Base-by-base conservation (phyloP, 2,329 filamentous ascomycete genomes). In the Diaporthe humulicola region DNA sequence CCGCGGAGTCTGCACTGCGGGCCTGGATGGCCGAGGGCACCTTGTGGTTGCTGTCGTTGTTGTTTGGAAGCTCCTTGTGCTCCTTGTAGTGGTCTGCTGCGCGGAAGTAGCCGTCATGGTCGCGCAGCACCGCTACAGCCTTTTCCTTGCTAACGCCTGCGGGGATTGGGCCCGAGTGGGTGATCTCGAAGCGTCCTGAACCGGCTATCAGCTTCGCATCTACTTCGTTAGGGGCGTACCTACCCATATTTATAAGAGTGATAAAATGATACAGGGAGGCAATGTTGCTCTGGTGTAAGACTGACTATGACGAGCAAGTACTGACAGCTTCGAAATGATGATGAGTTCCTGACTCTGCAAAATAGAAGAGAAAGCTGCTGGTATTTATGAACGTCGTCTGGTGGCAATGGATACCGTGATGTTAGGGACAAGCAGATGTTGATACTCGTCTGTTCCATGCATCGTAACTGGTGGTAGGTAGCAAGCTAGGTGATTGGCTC, bases 21-120 rank as follows among this genome's bases (percentile, higher is more conserved):
- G 52, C 15, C 52, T 71, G 52, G 40, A 60, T 42, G 6, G 25
- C 69, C 8, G 69, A 42, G 5, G 54, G 69, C 19, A 67, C 22
- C 30, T 67, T 50, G 45, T 67, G 61, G 28, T 67, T 30, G 19
- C 19, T 15, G 42, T 45, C 61, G 64, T 30, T 22, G 64, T 52
- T 22, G 30, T 15, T 19, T 2, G 64, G 64, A 1, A 38, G 30
- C 45, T 52, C 45, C 30, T 67, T 71, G 69, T 58, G 69, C 30
- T 60, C 54, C 30, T 48, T 42, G 40, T 58, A 71, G 69, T 71
- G 69, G 15, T 71, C 69, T 45, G 69, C 50, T 6, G 69, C 56
- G 30, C 56, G n/a, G 69, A 71, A 71, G 56, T 45, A 71, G 38
- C 30, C 52, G 30, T 38, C 69, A n/a, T 71, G 69, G 30, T 71